Base-by-base conservation (phyloP, 768 basidiomycete species). In the Tylopilus intermedius region DNA sequence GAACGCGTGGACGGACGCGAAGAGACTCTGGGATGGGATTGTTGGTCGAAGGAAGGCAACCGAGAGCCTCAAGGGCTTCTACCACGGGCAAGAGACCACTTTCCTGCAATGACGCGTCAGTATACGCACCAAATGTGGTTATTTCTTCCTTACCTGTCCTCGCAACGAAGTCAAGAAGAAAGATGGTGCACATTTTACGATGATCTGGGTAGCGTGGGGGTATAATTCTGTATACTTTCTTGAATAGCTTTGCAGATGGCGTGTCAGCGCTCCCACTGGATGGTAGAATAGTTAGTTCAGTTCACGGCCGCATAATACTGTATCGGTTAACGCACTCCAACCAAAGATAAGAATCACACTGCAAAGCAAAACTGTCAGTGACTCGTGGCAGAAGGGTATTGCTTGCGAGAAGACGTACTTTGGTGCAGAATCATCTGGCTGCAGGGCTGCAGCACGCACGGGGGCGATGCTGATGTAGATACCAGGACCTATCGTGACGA, bases 321-420 rank as follows among this genome's bases (percentile, higher is more conserved):
- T 14, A 21, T 24, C 6, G 11, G 27, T 15, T 22, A 18, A 56
- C 65, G 27, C 38, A 67, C 66, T 62, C 66, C 67, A 67, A 22
- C 66, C 67, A 18, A 67, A 67, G 14, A 67, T 59, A 14, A 67
- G 60, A 42, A 67, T 69, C 8, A 69, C 55, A 10, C 66, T 67
- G 41, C 8, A 18, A 21, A 40, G 40, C 40, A 9, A 0, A 3
- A 49, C 4, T 8, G 38, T 65, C n/a, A 38, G 2, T 9, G 1
- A 8, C 15, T 18, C 18, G 18, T 18, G 18, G 18, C 18, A 18
- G 18, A 6, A 8, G 18, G 38, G n/a, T 18, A n/a, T 38, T 18
- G 8, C 2, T 18, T 18, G 5, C 3, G 15, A 38, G 43, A 8
- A 32, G 29, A 55, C 67, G 14, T 54, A 67, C 67, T 53, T 58